Base-by-base conservation (phyloP, 768 basidiomycete species). In the Lyophyllum shimeji region DNA sequence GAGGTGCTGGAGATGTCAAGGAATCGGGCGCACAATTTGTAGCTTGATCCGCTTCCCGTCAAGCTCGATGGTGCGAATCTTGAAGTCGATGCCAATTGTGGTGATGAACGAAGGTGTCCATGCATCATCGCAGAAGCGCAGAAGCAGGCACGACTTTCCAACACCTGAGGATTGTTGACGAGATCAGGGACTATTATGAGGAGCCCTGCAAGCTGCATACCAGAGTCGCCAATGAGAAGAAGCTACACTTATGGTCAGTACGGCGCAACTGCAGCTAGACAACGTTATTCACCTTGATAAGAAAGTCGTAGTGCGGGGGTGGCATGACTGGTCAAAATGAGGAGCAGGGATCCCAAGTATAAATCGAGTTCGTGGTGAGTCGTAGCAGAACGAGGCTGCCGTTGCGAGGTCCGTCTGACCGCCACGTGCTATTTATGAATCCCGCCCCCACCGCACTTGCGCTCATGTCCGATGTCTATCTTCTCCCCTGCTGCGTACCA, bases 81-180 rank as follows among this genome's bases (percentile, higher is more conserved):
- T 96, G 79, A 97, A 97, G 79, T 97, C 95, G 63, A 98, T 95
- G 56, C 96, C 97, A 72, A 99, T 99, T 55, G 97, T 99, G 55
- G 95, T 98, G 75, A 98, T 98, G 80, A 98, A 98, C 43, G 92
- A 95, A 46, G 95, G 95, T 31, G 97, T 98, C 95, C 95, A 99
- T 60, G 95, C 92, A 74, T 99, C 97, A 78, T 98, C 97, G 71
- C 95, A 98, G 85, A 99, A 99, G 61, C 94, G 89, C 58, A 94
- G 83, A 50, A 95, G 80, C n/a, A 95, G 81, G 76, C 92, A 94
- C 24, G 95, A 98, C 81, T 99, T 95, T 60, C 96, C 94, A 65
- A 97, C 95, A 75, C 94, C 94, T 87, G 63, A 46, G 51, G 13
- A 43, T 34, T n/a, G 46, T 20, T 49, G 59, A 56, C 17, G 31